Evolutionary conservation across 768 basidiomycete species (phyloP).

Genomic region (Suillus hirtellus): DNA sequence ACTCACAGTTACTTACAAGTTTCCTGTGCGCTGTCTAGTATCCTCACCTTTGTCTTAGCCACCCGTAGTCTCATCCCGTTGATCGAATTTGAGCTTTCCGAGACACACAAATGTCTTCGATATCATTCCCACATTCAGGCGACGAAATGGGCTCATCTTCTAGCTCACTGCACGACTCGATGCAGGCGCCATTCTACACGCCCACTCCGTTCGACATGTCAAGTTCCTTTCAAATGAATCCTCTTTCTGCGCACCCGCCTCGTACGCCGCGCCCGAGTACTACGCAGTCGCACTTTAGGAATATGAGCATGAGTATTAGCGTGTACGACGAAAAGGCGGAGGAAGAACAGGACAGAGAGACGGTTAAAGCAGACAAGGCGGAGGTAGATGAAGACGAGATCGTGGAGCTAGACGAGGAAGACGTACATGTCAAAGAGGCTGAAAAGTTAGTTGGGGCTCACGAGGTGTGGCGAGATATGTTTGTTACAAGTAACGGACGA

Average conservation of each 20-base stretch:
- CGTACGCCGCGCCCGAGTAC: constrained; percentile 60
- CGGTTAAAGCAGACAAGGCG: constrained; percentile 17
- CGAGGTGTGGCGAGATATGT: constrained; percentile 80
- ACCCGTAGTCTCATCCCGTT: neutral
- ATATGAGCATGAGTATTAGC: constrained; percentile 14
- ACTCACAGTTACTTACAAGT: neutral
- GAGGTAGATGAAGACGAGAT: constrained; percentile 33
- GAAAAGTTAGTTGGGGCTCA: constrained; percentile 53
- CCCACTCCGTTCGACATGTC: constrained; percentile 58
- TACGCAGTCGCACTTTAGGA: constrained; percentile 27
- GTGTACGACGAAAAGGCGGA: constrained; percentile 49
- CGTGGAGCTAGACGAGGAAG: constrained; percentile 51
- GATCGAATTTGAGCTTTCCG: neutral
- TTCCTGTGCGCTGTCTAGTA: neutral
- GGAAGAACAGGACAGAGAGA: constrained; percentile 22
- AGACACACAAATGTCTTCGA: constrained; percentile 55
- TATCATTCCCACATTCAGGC: constrained; percentile 56
- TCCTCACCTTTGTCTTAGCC: constrained; percentile 1
- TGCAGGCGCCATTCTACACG: constrained; percentile 49
- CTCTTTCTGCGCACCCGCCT: constrained; percentile 75
- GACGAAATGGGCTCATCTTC: constrained; percentile 37
- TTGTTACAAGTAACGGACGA: constrained; percentile 74
- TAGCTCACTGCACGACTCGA: constrained; percentile 35
- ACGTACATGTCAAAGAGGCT: constrained; percentile 43
- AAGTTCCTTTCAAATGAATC: constrained; percentile 79